Conservation (phyloP, 139 green algal species). For the Chlorokybus atmophyticus region DNA sequence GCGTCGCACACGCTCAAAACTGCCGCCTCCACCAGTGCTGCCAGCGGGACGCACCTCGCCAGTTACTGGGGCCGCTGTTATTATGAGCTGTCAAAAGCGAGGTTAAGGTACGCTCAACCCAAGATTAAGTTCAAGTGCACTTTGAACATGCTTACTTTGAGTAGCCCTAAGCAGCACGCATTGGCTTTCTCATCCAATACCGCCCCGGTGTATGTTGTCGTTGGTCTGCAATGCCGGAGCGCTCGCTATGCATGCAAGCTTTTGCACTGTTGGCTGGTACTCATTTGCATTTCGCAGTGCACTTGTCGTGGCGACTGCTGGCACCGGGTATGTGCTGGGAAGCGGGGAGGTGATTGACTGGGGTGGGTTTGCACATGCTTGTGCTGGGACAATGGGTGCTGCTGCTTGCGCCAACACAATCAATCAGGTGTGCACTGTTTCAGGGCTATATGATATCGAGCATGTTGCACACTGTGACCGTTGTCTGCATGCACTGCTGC, state of each 20-base stretch:
- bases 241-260: too few relatives aligned
- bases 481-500: not conserved
- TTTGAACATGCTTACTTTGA: not conserved
- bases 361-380: conserved; percentile 56
- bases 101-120: conserved; percentile 12
- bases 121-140: not conserved
- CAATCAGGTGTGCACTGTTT: conserved; percentile 59
- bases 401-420: conserved; percentile 83
- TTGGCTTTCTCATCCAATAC: not conserved
- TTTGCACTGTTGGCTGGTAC: conserved; percentile 1
- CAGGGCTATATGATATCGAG: not conserved
- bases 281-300: conserved; percentile 28
- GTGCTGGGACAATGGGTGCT: conserved; percentile 68
- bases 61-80: conserved; percentile 19
- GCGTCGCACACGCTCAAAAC: not conserved
- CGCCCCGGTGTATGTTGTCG: not conserved
- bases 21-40: not conserved
- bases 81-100: conserved; percentile 24
- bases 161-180: not conserved
- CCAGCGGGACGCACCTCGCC: not conserved
- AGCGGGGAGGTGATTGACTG: conserved; percentile 55
- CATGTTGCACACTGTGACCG: not conserved
- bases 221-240: too few relatives aligned
- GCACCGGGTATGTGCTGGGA: conserved; percentile 72
- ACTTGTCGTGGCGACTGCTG: conserved; percentile 76